Conservation (phyloP, 257 asterid genomes). For the Anisodus tanguticus region DNA sequence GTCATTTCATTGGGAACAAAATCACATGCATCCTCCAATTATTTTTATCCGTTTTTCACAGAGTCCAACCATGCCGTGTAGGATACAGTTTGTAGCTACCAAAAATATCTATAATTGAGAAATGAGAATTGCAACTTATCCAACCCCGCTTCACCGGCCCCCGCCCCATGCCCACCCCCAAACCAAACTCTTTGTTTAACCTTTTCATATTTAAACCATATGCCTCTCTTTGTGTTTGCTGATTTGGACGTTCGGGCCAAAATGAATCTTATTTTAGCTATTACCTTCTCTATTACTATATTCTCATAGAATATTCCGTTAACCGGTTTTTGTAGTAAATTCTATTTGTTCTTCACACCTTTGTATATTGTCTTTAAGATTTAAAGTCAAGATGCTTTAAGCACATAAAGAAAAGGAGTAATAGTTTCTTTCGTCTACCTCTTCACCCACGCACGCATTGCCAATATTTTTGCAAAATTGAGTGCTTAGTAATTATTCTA, state of each 20-base stretch:
- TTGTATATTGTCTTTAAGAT: background rate
- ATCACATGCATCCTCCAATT: constrained; percentile 29
- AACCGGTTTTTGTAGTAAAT: no score
- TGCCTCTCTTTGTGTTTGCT: background rate
- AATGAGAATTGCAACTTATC: background rate
- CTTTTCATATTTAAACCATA: background rate
- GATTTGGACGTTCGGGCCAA: no score
- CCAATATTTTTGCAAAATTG: background rate
- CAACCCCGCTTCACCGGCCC: no score
- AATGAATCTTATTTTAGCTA: no score
- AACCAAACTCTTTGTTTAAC: background rate
- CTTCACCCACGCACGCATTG: background rate
- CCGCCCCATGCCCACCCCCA: no score
- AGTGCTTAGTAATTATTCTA: background rate
- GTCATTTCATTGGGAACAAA: constrained; percentile 34
- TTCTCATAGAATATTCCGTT: no score
- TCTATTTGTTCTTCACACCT: no score
- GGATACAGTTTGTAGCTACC: constrained; percentile 16
- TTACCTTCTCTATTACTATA: no score
- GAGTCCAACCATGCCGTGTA: constrained; percentile 9
- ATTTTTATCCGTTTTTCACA: constrained; percentile 25
- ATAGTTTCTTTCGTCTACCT: background rate
- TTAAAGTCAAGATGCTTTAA: no score
- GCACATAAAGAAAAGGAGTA: no score
- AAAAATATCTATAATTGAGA: background rate